These are phyloP conservation scores for Pseudocercospora vitis DNA, from an alignment of 2,329 filamentous ascomycete species.

Conservation along the genomic window DNA sequence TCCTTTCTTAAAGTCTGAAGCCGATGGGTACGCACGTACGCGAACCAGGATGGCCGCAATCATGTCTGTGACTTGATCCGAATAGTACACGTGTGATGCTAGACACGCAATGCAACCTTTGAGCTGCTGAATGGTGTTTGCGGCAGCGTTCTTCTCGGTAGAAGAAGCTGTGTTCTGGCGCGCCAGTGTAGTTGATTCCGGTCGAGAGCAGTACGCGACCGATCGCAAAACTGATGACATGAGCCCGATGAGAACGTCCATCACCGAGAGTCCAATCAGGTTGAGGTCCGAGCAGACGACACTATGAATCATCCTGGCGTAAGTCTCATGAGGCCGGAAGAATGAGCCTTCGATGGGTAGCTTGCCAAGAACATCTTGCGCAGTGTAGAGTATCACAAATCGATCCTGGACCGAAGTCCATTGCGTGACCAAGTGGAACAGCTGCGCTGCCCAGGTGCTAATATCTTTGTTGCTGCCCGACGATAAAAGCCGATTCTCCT, in stretches of 20 bases:
- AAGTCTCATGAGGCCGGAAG: slow-evolving; percentile 69
- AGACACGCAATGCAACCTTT: slow-evolving; percentile 85
- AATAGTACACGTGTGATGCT: slow-evolving; percentile 94
- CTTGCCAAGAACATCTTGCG: slow-evolving; percentile 72
- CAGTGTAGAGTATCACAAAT: slow-evolving; percentile 81
- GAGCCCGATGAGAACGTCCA: slow-evolving; percentile 85
- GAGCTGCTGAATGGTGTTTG: slow-evolving; percentile 48
- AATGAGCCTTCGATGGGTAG: slow-evolving; percentile 64
- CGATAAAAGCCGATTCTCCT: slow-evolving; percentile 26
- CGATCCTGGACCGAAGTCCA: slow-evolving; percentile 95
- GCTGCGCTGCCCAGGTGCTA: slow-evolving; percentile 72
- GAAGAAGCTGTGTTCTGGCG: slow-evolving; percentile 7
- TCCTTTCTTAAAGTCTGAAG: slow-evolving; percentile 32
- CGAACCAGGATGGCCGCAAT: slow-evolving; percentile 75
- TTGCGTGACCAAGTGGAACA: slow-evolving; percentile 75
- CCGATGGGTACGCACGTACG: slow-evolving; percentile 61
- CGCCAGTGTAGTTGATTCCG: not conserved
- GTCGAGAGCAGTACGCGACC: slow-evolving; percentile 17
- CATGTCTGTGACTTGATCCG: slow-evolving; percentile 95
- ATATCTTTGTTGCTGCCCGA: slow-evolving; percentile 22
- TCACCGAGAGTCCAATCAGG: slow-evolving; percentile 91
- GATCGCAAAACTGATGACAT: slow-evolving; percentile 67
- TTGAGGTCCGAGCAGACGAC: slow-evolving; percentile 86
- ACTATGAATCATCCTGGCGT: slow-evolving; percentile 77
- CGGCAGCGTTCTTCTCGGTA: slow-evolving; percentile 13